These are phyloP conservation scores for Xylaria multiplex DNA, from an alignment of 2,329 filamentous ascomycete genomes.

Conservation along the genomic window DNA sequence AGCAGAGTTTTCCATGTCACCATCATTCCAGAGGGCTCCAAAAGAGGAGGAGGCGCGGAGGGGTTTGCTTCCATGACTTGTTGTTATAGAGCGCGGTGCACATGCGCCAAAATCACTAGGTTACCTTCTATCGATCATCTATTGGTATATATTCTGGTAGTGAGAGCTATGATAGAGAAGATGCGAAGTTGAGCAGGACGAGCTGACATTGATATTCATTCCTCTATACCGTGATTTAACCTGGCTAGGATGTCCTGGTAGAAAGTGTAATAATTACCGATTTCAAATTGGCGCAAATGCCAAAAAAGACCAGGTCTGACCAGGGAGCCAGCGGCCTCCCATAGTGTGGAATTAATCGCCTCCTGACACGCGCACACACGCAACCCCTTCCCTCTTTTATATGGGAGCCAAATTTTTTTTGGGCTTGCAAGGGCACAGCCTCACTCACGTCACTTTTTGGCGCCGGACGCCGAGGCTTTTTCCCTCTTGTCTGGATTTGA, in stretches of 20 bases:
- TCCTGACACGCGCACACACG: neutral
- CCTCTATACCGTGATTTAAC: conserved; percentile 1
- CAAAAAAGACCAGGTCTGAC: neutral
- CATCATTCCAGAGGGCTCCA: conserved; percentile 3
- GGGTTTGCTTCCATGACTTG: too few species aligned
- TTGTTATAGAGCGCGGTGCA: too few species aligned
- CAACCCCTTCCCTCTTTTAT: conserved; percentile 1
- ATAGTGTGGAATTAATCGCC: too few species aligned
- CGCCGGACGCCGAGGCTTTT: conserved; percentile 13
- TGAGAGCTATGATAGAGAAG: neutral
- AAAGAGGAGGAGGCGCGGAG: neutral
- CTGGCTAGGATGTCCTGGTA: conserved; percentile 23
- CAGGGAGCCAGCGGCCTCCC: too few species aligned
- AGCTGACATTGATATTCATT: neutral
- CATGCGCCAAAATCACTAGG: too few species aligned
- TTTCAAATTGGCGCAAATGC: conserved; percentile 24
- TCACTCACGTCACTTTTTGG: conserved; percentile 32
- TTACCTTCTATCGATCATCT: too few species aligned
- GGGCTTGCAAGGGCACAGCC: conserved; percentile 26
- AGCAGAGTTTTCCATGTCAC: conserved; percentile 21
- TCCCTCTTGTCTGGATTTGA: conserved; percentile 7
- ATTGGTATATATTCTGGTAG: too few species aligned
- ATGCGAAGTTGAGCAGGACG: neutral
- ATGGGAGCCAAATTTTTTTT: conserved; percentile 3
- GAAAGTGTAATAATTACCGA: conserved; percentile 17